Percentiles rank a stretch among this genome's conserved stretches.
phyloP scores from a whole-genome alignment of 495 filamentous ascomycete species.

The Articulospora tetracladia region DNA sequence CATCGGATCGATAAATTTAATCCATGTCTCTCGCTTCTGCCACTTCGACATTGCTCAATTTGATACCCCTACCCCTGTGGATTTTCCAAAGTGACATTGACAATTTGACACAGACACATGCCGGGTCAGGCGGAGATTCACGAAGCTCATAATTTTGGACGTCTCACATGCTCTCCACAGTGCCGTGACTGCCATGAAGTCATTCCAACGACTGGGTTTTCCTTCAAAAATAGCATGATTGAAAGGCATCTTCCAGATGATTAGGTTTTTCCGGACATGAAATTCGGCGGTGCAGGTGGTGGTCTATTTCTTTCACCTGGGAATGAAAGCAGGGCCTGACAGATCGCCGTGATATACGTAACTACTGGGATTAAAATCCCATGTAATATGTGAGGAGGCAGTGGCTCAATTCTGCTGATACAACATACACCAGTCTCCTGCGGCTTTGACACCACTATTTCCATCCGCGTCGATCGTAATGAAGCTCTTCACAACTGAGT shows the following conservation, averaged over 20 bases:
- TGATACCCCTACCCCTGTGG: conserved; percentile 5
- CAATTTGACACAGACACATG: not conserved
- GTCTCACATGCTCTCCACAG: not conserved
- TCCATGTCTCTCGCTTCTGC: conserved; percentile 16
- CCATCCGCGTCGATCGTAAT: not conserved
- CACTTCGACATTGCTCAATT: conserved; percentile 20
- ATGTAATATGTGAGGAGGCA: not conserved
- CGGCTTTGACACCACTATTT: not conserved
- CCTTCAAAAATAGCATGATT: too few species aligned
- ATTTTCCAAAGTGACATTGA: conserved; percentile 2
- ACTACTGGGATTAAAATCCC: not conserved
- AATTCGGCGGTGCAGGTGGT: too few species aligned
- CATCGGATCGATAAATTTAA: conserved; percentile 6
- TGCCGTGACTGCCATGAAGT: not conserved
- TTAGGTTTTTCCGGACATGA: too few species aligned
- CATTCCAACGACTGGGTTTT: not conserved
- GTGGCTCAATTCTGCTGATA: not conserved
- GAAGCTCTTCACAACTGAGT: conserved; percentile 9
- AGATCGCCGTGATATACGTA: not conserved
- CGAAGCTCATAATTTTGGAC: not conserved
- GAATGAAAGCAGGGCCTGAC: not conserved
- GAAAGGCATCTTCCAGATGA: too few species aligned
- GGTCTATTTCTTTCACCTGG: not conserved
- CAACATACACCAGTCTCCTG: conserved; percentile 14
- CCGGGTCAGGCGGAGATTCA: not conserved